Conservation (phyloP, 1,139 yeast species). For the Lodderomyces theae region DNA sequence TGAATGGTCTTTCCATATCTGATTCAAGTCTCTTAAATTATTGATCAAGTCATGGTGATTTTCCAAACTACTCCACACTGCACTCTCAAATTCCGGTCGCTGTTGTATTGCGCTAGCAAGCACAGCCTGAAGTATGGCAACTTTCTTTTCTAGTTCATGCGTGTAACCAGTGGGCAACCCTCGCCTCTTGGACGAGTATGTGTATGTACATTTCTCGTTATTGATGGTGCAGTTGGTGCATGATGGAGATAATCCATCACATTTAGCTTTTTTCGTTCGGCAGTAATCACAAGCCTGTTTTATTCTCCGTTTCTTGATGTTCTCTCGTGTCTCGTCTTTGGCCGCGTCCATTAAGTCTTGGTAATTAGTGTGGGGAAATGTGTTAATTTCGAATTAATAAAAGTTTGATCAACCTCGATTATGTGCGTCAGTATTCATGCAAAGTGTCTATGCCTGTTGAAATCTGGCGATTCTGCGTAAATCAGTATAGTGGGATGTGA, state of each 20-base stretch:
- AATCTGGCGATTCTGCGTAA: too few relatives aligned
- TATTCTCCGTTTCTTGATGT: slow-evolving; percentile 18
- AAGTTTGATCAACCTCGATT: background rate
- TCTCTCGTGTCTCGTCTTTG: background rate
- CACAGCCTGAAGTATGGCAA: slow-evolving; percentile 18
- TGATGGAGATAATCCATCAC: slow-evolving; percentile 23
- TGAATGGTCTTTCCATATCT: slow-evolving; percentile 14
- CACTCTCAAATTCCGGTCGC: slow-evolving; percentile 10
- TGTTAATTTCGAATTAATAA: background rate
- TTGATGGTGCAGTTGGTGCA: slow-evolving; percentile 20
- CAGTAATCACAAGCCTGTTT: slow-evolving; percentile 26
- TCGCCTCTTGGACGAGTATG: slow-evolving; percentile 20
- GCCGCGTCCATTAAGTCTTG: background rate
- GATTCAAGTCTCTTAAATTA: slow-evolving; percentile 11
- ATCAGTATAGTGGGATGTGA: too few relatives aligned
- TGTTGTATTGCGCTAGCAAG: slow-evolving; percentile 13
- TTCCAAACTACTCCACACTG: slow-evolving; percentile 9
- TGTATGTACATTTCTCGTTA: slow-evolving; percentile 18
- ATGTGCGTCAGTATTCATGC: too few relatives aligned
- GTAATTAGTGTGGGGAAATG: too few relatives aligned
- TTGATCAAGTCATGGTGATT: slow-evolving; percentile 4
- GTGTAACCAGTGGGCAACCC: slow-evolving; percentile 26
- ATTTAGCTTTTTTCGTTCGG: slow-evolving; percentile 23
- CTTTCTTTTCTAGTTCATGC: slow-evolving; percentile 22
- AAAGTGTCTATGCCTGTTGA: too few relatives aligned